Percentiles rank a stretch among this genome's conserved stretches.
Conservation (phyloP, 1,139 yeast genomes). For the Hyphopichia fennica region DNA sequence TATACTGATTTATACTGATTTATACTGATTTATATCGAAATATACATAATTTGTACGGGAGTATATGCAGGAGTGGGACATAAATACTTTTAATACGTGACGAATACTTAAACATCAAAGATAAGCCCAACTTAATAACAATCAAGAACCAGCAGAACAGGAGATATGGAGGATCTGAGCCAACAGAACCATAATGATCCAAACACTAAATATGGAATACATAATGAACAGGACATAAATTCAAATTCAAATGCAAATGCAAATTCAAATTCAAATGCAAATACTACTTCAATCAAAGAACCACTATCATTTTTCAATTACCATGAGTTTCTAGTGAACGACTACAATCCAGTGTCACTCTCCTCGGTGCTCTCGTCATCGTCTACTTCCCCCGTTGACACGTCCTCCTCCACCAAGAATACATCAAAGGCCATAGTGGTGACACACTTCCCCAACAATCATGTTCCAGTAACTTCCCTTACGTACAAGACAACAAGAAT, state of each 20-base stretch:
- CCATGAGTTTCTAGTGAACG: slow-evolving; percentile 54
- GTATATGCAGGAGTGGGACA: too few species aligned
- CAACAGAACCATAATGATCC: too few species aligned
- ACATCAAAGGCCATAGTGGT: slow-evolving; percentile 38
- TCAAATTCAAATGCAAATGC: not conserved
- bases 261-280: not conserved
- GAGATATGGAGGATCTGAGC: not conserved
- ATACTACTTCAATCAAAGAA: slow-evolving; percentile 2
- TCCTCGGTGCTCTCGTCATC: slow-evolving; percentile 1
- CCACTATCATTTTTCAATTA: slow-evolving; percentile 56
- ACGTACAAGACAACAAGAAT: slow-evolving; percentile 47
- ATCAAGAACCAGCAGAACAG: not conserved
- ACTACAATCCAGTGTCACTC: slow-evolving; percentile 20
- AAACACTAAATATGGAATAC: slow-evolving; percentile 11
- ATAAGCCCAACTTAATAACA: too few species aligned
- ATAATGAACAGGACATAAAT: not conserved
- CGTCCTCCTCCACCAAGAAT: not conserved
- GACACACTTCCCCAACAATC: slow-evolving; percentile 67
- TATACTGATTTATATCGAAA: too few species aligned
- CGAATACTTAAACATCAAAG: not conserved
- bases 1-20: too few species aligned
- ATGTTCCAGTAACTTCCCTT: slow-evolving; percentile 25
- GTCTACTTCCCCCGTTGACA: not conserved
- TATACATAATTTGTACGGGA: too few species aligned
- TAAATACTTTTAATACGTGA: too few species aligned